Conservation (phyloP, 805 yeast genomes). For the Cephaloascus albidus region DNA sequence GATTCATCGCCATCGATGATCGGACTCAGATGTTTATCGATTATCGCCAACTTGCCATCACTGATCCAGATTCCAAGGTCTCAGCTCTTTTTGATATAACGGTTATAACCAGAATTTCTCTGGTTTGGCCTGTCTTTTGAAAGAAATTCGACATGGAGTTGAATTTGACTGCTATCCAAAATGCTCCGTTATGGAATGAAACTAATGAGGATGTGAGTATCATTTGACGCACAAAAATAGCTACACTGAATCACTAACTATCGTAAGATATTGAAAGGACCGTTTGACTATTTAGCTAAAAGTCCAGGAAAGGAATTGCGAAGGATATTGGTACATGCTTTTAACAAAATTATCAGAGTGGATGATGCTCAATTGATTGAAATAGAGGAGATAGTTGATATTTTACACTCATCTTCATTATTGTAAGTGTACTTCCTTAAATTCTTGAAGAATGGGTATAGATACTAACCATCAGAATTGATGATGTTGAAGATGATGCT, state of each 20-base stretch:
- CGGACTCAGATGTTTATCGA: too few species aligned
- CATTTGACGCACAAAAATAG: too few species aligned
- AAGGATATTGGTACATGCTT: slow-evolving; percentile 35
- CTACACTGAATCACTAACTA: too few species aligned
- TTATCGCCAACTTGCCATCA: too few species aligned
- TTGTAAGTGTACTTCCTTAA: slow-evolving; percentile 11
- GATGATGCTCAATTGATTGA: slow-evolving; percentile 23
- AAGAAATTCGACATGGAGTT: neutral
- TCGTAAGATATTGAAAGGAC: slow-evolving; percentile 19
- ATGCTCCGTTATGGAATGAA: neutral
- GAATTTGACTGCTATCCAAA: neutral
- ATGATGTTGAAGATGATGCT: slow-evolving; percentile 83
- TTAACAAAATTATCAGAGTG: slow-evolving; percentile 41
- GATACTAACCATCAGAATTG: slow-evolving; percentile 46
- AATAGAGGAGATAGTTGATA: slow-evolving; percentile 42
- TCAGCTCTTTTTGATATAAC: too few species aligned
- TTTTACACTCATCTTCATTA: slow-evolving; percentile 57
- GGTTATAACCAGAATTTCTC: too few species aligned
- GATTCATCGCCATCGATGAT: too few species aligned
- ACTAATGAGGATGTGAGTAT: neutral
- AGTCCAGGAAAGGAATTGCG: slow-evolving; percentile 54
- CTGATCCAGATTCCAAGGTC: too few species aligned
- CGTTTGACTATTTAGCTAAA: slow-evolving; percentile 39
- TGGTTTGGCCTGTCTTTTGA: too few species aligned
- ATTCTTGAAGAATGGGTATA: too few species aligned